phyloP scores from a whole-genome alignment of 1,284 basidiomycete species.

The Calocybe gambosa region DNA sequence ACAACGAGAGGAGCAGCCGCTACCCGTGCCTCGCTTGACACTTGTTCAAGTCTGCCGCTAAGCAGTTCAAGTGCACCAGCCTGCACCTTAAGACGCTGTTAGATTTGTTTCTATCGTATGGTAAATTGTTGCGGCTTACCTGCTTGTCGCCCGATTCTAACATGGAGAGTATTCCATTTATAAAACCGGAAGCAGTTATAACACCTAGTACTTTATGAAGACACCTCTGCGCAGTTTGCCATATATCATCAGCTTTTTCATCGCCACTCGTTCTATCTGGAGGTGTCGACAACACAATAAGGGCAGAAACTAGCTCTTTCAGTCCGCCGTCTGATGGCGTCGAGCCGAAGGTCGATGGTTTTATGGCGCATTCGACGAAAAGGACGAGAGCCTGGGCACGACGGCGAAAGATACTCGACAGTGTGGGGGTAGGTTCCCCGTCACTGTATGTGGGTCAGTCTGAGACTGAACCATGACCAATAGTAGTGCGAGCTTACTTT shows the following conservation, averaged over 20 bases:
- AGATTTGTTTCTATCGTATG: conserved; percentile 3
- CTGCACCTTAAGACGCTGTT: conserved; percentile 42
- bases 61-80: conserved; percentile 62
- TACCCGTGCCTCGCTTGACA: conserved; percentile 55
- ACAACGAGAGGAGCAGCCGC: conserved; percentile 43
- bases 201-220: conserved; percentile 47
- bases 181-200: conserved; percentile 65
- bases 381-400: conserved; percentile 63
- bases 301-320: conserved; percentile 37
- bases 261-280: conserved; percentile 28
- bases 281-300: conserved; percentile 36
- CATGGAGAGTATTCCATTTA: conserved; percentile 47
- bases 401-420: conserved; percentile 40
- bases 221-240: conserved; percentile 40
- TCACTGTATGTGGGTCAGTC: conserved; percentile 31
- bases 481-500: conserved; percentile 36
- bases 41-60: conserved; percentile 54
- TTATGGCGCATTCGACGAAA: conserved; percentile 49
- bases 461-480: conserved; percentile 1
- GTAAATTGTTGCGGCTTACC: conserved; percentile 27
- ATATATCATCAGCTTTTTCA: conserved; percentile 36
- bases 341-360: conserved; percentile 20
- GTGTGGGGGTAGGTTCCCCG: conserved; percentile 44
- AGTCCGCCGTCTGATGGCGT: conserved; percentile 21
- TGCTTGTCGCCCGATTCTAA: conserved; percentile 43